Evolutionary conservation across 805 yeast genomes (phyloP), one percentile per base, ranked within the genome.

Genomic region (Metschnikowia lachancei): DNA sequence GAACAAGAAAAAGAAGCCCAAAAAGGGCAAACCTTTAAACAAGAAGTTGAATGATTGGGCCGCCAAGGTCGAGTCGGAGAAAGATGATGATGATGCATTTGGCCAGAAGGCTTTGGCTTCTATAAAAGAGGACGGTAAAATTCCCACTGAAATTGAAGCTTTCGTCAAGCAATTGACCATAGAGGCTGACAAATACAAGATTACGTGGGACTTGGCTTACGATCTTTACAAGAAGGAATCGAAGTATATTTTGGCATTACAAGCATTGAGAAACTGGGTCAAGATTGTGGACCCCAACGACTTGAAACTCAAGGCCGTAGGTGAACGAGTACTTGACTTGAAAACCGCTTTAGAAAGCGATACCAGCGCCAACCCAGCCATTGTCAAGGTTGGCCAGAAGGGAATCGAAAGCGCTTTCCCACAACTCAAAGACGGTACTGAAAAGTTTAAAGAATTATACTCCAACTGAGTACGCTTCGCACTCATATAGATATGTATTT

Each of bases 31-130:
- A 54, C 71, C 77, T 12, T 69, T 69, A 40, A 65, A 62, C 43
- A 81, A 79, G 62, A 77, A 78, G 53, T 72, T 75, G 52, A 83
- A 78, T 26, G 77, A 76, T 26, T 77, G 84, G 49, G 72, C 76
- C 39, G 66, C 72, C 2, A 65, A 67, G 43, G 76, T 72, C 24
- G 74, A 69, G 54, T 64, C 72, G 36, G 74, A 61, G 50, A 67
- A 68, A 44, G 73, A 75, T 14, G 87, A 82, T 49, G 63, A 66
- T 4, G 91, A 85, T 67, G 75, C 81, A 2, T 74, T 82, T 51
- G 92, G 89, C 29, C 72, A 73, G 22, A 65, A 68, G 32, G 59
- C 74, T 32, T 53, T 70, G 34, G 35, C 56, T 11, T 65, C 63
- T 24, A 56, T 69, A 47, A 43, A 40, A 9, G 57, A 57, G 36